Percentiles rank a stretch among this genome's conserved stretches.
Evolutionary conservation across 2,329 filamentous ascomycete genomes (phyloP).

Genomic region (Colletotrichum orchidophilum): DNA sequence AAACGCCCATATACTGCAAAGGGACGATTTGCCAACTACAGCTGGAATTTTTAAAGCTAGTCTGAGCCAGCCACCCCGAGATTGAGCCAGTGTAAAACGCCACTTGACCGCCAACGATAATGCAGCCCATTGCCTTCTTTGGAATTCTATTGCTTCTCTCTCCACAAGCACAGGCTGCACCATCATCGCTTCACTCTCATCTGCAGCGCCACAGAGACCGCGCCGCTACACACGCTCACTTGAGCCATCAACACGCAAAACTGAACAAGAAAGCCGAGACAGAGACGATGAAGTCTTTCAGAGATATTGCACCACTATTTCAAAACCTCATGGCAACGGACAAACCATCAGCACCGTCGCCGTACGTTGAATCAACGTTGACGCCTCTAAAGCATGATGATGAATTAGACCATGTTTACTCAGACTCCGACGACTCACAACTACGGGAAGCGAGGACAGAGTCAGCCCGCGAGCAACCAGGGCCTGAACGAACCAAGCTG

Average conservation of each 20-base stretch:
- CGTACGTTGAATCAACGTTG: neutral
- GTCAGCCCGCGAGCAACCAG: neutral
- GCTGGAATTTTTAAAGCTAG: neutral
- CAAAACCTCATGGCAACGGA: neutral
- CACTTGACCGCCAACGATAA: neutral
- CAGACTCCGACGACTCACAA: neutral
- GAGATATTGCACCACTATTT: neutral
- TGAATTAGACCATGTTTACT: neutral
- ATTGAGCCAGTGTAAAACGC: neutral
- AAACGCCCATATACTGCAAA: neutral
- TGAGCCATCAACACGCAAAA: slow-evolving; percentile 3
- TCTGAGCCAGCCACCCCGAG: neutral
- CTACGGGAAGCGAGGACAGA: neutral
- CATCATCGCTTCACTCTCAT: slow-evolving; percentile 25
- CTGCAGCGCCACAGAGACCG: slow-evolving; percentile 28
- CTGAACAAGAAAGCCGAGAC: neutral
- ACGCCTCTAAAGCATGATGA: neutral
- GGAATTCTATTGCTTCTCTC: slow-evolving; percentile 24
- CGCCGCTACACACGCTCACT: slow-evolving; percentile 23
- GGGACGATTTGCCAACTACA: neutral
- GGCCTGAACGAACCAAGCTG: neutral
- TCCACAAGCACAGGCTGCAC: slow-evolving; percentile 8
- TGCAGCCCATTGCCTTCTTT: slow-evolving; percentile 19
- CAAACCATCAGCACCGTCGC: neutral
- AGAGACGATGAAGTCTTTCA: neutral